Evolutionary conservation across 768 basidiomycete genomes (phyloP).

Genomic region (Amanita brunnescens): DNA sequence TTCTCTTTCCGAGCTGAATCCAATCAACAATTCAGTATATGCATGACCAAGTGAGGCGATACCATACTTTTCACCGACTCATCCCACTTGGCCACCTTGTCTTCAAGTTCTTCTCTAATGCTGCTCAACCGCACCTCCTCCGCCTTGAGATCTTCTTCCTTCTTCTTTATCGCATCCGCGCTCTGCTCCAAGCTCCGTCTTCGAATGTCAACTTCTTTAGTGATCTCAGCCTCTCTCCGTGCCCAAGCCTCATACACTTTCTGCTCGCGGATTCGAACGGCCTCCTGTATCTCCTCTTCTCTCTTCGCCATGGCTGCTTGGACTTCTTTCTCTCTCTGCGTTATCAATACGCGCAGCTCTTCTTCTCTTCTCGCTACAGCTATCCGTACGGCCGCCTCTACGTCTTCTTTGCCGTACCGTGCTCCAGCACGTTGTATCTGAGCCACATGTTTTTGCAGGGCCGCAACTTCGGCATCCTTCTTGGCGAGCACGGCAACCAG

Average conservation of each 20-base stretch:
- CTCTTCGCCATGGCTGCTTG: conserved; percentile 52
- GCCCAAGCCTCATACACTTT: conserved; percentile 57
- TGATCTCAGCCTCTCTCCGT: conserved; percentile 40
- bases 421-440: conserved; percentile 26
- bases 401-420: conserved; percentile 23
- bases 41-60: conserved; percentile 8
- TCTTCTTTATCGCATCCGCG: conserved; percentile 39
- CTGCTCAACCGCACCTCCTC: conserved; percentile 44
- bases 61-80: conserved; percentile 12
- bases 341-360: conserved; percentile 55
- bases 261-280: conserved; percentile 53
- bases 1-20: conserved; percentile 37
- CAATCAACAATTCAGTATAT: neutral
- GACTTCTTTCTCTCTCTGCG: conserved; percentile 65
- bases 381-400: conserved; percentile 42
- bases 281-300: conserved; percentile 66
- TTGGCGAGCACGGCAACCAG: conserved; percentile 36
- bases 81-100: conserved; percentile 36
- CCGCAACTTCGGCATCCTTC: conserved; percentile 53
- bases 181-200: conserved; percentile 42
- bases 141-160: conserved; percentile 43
- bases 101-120: conserved; percentile 42
- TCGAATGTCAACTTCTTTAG: conserved; percentile 38
- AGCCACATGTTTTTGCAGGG: conserved; percentile 36
- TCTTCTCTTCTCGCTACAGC: conserved; percentile 59